Evolutionary conservation across 1,284 basidiomycete species (phyloP).

Genomic region (Cryptococcus wingfieldii): DNA sequence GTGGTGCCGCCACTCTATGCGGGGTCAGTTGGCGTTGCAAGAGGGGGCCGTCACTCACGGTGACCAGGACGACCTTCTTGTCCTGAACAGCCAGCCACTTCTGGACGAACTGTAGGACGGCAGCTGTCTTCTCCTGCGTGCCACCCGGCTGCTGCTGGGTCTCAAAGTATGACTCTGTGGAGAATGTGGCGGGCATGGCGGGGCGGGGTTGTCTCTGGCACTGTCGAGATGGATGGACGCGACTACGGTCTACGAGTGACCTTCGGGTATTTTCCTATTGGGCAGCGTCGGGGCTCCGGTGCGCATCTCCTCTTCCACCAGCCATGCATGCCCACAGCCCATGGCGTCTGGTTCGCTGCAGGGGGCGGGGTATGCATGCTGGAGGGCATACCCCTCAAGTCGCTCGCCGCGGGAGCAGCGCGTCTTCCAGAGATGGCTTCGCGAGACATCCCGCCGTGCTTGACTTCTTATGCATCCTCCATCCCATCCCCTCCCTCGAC

Average conservation of each 20-base stretch:
- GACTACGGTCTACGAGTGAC: too few relatives aligned
- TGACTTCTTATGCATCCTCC: background rate
- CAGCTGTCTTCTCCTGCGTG: conserved; percentile 62
- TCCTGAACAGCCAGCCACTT: conserved; percentile 59
- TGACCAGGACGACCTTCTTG: conserved; percentile 84
- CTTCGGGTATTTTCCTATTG: too few relatives aligned
- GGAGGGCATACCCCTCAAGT: too few relatives aligned
- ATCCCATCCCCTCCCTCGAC: background rate
- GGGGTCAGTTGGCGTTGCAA: background rate
- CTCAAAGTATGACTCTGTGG: conserved; percentile 79
- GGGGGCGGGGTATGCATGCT: too few relatives aligned
- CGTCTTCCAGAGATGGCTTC: too few relatives aligned
- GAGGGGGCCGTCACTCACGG: conserved; percentile 57
- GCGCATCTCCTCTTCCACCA: too few relatives aligned
- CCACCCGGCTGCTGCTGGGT: conserved; percentile 70
- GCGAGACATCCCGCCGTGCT: too few relatives aligned
- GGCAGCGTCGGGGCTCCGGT: too few relatives aligned
- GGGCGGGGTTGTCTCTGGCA: conserved; percentile 1
- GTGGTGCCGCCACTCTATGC: conserved; percentile 88
- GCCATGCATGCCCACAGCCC: too few relatives aligned
- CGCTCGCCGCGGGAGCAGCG: too few relatives aligned
- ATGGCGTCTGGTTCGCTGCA: too few relatives aligned
- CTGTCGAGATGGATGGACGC: background rate
- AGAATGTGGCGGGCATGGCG: conserved; percentile 53
- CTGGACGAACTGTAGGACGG: conserved; percentile 67